These are phyloP conservation scores for Hemileccinum impolitum DNA, from an alignment of 768 basidiomycete species.

Conservation along the genomic window DNA sequence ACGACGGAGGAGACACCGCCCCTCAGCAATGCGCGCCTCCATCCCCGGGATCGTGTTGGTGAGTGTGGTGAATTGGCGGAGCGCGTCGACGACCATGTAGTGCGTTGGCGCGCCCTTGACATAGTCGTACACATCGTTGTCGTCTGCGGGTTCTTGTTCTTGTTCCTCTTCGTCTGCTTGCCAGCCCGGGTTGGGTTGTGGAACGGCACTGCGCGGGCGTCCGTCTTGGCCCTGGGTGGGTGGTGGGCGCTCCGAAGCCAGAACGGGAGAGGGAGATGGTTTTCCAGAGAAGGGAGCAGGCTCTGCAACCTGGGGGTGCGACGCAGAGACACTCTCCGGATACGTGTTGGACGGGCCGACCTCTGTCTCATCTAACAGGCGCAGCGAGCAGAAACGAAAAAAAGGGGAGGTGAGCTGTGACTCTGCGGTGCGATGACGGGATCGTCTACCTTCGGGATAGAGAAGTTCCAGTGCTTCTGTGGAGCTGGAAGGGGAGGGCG, in stretches of 20 bases:
- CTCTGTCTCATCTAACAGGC: constrained; percentile 7
- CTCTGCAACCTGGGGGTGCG: background rate
- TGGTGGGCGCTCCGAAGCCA: background rate
- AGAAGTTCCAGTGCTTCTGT: constrained; percentile 11
- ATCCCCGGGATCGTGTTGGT: constrained; percentile 20
- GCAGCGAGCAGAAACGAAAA: background rate
- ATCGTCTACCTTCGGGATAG: constrained; percentile 6
- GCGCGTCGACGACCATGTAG: constrained; percentile 26
- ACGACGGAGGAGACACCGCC: constrained; percentile 16
- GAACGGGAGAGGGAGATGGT: background rate
- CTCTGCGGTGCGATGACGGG: background rate
- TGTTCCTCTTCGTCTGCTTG: constrained; percentile 4
- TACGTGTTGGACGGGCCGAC: background rate
- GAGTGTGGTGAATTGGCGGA: constrained; percentile 26
- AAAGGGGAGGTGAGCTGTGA: background rate
- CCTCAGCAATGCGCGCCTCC: constrained; percentile 20
- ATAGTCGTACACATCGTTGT: background rate
- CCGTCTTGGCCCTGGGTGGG: background rate
- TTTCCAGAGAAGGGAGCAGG: background rate
- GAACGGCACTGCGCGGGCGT: too few relatives aligned
- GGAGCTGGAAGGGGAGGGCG: constrained; percentile 7
- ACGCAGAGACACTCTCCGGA: background rate
- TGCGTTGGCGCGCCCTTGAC: constrained; percentile 18
- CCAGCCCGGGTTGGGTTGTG: constrained; percentile 1
- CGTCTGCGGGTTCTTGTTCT: background rate